Evolutionary conservation across 2,329 filamentous ascomycete genomes (phyloP).

Genomic region (Camillea tinctor): DNA sequence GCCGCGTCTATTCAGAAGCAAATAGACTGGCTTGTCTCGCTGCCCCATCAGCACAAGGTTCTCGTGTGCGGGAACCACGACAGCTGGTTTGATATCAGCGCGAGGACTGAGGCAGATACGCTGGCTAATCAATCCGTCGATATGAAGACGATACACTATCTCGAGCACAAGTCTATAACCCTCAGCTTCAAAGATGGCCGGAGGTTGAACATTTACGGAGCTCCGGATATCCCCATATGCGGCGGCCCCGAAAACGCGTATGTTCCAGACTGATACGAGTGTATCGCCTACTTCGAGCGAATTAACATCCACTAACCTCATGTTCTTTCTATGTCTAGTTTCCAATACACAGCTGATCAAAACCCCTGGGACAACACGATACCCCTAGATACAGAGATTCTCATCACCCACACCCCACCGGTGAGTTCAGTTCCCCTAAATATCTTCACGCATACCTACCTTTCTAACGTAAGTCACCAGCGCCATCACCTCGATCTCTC

Average conservation of each 20-base stretch:
- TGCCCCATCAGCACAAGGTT: slow-evolving; percentile 78
- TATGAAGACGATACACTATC: slow-evolving; percentile 69
- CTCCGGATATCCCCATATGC: slow-evolving; percentile 74
- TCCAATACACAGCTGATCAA: slow-evolving; percentile 66
- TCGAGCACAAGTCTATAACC: slow-evolving; percentile 66
- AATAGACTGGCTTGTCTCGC: slow-evolving; percentile 74
- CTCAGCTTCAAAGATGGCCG: slow-evolving; percentile 61
- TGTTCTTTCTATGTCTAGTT: slow-evolving; percentile 43
- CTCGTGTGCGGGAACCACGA: slow-evolving; percentile 89
- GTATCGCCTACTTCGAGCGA: neutral
- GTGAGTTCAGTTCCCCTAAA: slow-evolving; percentile 34
- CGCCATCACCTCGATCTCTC: slow-evolving; percentile 68
- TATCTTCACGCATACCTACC: neutral
- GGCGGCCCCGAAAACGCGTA: slow-evolving; percentile 68
- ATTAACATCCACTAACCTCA: slow-evolving; percentile 1
- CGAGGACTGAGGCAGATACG: slow-evolving; percentile 56
- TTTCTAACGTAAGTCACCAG: slow-evolving; percentile 30
- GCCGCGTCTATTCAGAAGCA: slow-evolving; percentile 74
- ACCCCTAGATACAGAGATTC: slow-evolving; percentile 70
- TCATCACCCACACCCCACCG: slow-evolving; percentile 80
- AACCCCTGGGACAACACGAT: slow-evolving; percentile 74
- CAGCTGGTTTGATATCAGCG: slow-evolving; percentile 72
- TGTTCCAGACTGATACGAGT: slow-evolving; percentile 10
- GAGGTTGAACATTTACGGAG: slow-evolving; percentile 72
- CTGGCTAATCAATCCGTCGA: slow-evolving; percentile 54